Percentiles rank a stretch among this genome's conserved stretches.
Conservation (phyloP, 352 stramenopile genomes). For the Blastocystis sp. region DNA sequence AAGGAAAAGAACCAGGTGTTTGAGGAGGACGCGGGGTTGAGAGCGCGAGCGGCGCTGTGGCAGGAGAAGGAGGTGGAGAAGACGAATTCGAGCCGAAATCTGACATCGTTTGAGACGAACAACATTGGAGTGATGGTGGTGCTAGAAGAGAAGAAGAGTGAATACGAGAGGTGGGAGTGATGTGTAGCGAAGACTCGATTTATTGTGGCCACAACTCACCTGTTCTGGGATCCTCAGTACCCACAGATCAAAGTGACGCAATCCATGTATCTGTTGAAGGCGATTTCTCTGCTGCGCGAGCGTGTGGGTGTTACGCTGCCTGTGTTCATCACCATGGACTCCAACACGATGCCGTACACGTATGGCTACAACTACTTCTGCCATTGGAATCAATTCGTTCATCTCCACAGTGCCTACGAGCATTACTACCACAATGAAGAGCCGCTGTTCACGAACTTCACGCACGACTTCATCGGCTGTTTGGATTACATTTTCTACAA, state of each 20-base stretch:
- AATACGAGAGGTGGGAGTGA: neutral
- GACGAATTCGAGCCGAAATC: neutral
- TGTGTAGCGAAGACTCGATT: neutral
- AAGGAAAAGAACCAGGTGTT: neutral
- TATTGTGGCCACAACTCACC: neutral
- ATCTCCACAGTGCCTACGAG: neutral
- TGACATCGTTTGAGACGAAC: neutral
- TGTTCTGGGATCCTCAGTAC: neutral
- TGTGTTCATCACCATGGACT: slow-evolving; percentile 14
- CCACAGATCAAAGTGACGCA: neutral
- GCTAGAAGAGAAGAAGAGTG: neutral
- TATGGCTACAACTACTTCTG: slow-evolving; percentile 33
- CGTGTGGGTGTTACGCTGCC: neutral
- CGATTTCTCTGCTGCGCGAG: neutral
- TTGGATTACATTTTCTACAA: slow-evolving; percentile 26
- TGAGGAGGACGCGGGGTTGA: neutral
- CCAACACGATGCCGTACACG: neutral
- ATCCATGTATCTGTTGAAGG: neutral
- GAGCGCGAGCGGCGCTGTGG: neutral
- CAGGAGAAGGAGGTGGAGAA: neutral
- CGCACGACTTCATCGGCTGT: slow-evolving; percentile 18
- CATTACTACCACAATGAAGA: slow-evolving; percentile 8
- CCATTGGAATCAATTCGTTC: neutral
- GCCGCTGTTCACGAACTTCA: slow-evolving; percentile 9
- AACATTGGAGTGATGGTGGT: neutral